A percentile compares a stretch with the other conserved stretches of the same genome.
Evolutionary conservation across 805 yeast species (phyloP).

Genomic region (Lipomyces yamanashiensis): DNA sequence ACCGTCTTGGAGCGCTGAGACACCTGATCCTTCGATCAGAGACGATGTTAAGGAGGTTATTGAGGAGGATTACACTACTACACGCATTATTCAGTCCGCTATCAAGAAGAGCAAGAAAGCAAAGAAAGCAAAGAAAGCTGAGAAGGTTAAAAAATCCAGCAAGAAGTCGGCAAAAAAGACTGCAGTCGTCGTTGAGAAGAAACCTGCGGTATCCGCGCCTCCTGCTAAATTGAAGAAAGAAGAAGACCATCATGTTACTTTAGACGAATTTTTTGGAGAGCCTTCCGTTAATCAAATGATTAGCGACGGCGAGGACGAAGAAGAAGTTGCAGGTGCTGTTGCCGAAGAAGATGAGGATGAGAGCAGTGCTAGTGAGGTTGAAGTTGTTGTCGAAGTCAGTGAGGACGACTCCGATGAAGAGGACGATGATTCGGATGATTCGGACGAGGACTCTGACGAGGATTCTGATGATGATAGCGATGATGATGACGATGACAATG

Average conservation of each 20-base stretch:
- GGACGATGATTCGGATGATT: slow-evolving; percentile 15
- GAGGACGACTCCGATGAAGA: slow-evolving; percentile 41
- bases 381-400: slow-evolving; percentile 43
- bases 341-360: slow-evolving; percentile 45
- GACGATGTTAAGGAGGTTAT: slow-evolving; percentile 23
- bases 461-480: slow-evolving; percentile 11
- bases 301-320: slow-evolving; percentile 38
- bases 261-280: slow-evolving; percentile 82
- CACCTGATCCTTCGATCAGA: slow-evolving; percentile 45
- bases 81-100: not conserved
- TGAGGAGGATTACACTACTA: slow-evolving; percentile 5
- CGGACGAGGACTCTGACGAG: slow-evolving; percentile 21
- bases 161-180: slow-evolving; percentile 4
- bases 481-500: slow-evolving; percentile 9
- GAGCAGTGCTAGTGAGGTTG: slow-evolving; percentile 45
- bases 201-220: slow-evolving; percentile 3
- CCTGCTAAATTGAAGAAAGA: slow-evolving; percentile 13
- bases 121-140: slow-evolving; percentile 10
- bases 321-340: slow-evolving; percentile 45
- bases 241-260: slow-evolving; percentile 37
- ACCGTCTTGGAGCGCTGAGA: slow-evolving; percentile 54
- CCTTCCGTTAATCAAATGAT: slow-evolving; percentile 41
- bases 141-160: slow-evolving; percentile 8
- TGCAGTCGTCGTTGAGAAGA: not conserved
- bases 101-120: slow-evolving; percentile 17